Base-by-base conservation (phyloP, 129 eudicot species). In the Flaveria linearis region DNA sequence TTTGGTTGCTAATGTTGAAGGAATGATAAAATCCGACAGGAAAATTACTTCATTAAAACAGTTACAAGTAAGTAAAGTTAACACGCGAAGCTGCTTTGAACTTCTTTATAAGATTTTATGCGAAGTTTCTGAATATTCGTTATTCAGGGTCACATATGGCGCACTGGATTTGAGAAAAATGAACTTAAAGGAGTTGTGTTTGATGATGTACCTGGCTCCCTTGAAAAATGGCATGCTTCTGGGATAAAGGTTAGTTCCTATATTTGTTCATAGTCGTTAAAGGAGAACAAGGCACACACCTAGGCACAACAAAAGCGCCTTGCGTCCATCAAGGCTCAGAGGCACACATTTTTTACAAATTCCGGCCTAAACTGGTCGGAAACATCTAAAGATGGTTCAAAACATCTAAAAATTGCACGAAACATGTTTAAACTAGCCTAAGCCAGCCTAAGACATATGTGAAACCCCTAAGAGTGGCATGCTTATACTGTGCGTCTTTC, bases 21-120 rank as follows among this genome's bases (percentile, higher is more conserved):
- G 96, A 66, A 94, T 94, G 99, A 91, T 94, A 53, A 87, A 83
- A 86, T 93, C 99, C 50, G 99, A 94, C 83, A 72, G 99, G 77
- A 94, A 94, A 82, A 91, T 94, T 58, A 94, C 99, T 77, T 76
- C 99, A 68, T 75, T 94, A 72, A 94, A 94, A 81, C 93, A 94
- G 77, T 84, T 94, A 68, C 99, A 94, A 75, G 99, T 87, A 80
- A 91, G 90, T 41, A 71, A 71, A 56, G 7, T 46, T 43, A 61
- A 71, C 23, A 45, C 65, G 26, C 0, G 7, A 71, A 52, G 55
- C 45, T 43, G 28, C 15, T 28, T 77, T 86, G 69, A 66, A 11
- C 49, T 66, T 42, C 7, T 36, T 52, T 14, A 15, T 9, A 28
- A 49, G 15, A 26, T 66, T 28, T 28, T 73, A 7, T 57, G 33